These are phyloP conservation scores for Colletotrichum tanaceti DNA, from an alignment of 2,329 filamentous ascomycete species.

Conservation along the genomic window DNA sequence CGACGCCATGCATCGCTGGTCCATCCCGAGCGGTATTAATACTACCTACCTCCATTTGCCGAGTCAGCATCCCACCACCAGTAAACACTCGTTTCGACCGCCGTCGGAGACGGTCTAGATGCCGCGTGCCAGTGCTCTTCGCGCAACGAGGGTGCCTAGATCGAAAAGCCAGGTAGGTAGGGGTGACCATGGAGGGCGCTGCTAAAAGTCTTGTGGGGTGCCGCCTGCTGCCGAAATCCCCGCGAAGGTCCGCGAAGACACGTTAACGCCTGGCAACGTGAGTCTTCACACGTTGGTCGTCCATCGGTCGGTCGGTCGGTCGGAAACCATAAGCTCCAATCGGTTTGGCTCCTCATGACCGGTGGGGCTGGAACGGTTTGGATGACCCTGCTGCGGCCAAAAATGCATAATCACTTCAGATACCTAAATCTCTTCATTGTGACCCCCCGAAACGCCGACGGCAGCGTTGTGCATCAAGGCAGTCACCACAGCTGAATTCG, in stretches of 20 bases:
- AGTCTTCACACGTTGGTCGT: neutral
- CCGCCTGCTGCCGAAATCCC: neutral
- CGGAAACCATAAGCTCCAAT: constrained; percentile 5
- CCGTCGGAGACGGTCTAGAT: constrained; percentile 18
- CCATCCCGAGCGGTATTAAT: no score
- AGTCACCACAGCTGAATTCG: neutral
- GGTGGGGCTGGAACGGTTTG: constrained; percentile 12
- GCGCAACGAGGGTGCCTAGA: constrained; percentile 6
- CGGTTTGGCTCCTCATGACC: neutral
- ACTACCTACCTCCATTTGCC: neutral
- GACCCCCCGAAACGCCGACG: neutral
- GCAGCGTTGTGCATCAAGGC: neutral
- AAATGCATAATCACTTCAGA: constrained; percentile 20
- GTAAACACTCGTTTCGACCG: constrained; percentile 13
- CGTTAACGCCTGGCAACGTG: constrained; percentile 15
- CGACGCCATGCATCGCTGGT: neutral
- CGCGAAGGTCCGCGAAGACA: neutral
- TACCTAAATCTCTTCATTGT: neutral
- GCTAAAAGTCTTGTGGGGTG: neutral
- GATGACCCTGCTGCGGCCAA: constrained; percentile 19
- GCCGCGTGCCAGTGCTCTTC: neutral
- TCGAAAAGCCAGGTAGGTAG: constrained; percentile 4
- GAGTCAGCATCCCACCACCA: neutral
- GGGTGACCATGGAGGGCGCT: neutral
- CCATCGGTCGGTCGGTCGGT: neutral